Percentiles rank a stretch among this genome's conserved stretches.
phyloP scores from a whole-genome alignment of 305 asterid species.

The Solanum chacoense region DNA sequence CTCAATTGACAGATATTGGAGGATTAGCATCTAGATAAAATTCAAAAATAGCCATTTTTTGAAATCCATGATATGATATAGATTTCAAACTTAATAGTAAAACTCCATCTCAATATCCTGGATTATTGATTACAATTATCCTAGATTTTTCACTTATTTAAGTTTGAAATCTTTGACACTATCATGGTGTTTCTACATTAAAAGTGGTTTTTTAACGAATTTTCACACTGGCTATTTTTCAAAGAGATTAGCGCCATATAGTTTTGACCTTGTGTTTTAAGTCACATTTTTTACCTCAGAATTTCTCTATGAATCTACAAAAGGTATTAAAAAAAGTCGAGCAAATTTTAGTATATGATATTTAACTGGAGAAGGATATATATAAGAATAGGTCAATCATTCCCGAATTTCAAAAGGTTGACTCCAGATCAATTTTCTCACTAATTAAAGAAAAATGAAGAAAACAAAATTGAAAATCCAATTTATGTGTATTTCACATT shows the following conservation, averaged over 20 bases:
- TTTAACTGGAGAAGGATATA: neutral
- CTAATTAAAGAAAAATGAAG: neutral
- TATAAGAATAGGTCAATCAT: neutral
- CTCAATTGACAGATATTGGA: neutral
- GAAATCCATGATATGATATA: too few relatives aligned
- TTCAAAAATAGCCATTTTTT: neutral
- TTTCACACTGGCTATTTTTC: neutral
- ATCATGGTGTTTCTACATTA: neutral
- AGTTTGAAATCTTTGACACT: neutral
- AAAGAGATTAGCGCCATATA: neutral
- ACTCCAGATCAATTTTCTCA: neutral
- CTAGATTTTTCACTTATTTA: neutral
- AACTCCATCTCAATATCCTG: neutral
- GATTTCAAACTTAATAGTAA: neutral
- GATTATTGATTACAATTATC: neutral
- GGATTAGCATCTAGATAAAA: neutral
- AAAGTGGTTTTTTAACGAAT: neutral
- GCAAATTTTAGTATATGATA: too few relatives aligned
- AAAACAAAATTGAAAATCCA: neutral
- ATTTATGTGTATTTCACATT: neutral
- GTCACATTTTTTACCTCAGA: neutral
- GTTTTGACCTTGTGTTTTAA: neutral
- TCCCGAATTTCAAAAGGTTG: too few relatives aligned
- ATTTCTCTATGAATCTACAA: neutral
- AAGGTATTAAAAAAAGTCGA: neutral